Conservation (phyloP, 2,329 filamentous ascomycete species). For the Cryoendolithus antarcticus region DNA sequence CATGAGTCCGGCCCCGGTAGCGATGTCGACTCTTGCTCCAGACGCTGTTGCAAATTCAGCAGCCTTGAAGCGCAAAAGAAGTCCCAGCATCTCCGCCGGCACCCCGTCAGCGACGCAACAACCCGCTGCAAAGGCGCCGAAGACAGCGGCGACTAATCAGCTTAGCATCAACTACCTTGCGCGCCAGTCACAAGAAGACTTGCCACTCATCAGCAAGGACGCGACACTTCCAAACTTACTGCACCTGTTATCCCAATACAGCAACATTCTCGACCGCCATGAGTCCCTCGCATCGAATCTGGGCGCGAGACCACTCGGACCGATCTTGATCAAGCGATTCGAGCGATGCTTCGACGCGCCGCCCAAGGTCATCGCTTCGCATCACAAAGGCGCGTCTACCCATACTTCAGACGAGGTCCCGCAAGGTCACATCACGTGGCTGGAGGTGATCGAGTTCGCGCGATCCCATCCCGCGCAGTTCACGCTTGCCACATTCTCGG, state of each 20-base stretch:
- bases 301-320: slow-evolving; percentile 69
- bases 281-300: slow-evolving; percentile 79
- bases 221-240: slow-evolving; percentile 66
- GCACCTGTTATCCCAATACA: slow-evolving; percentile 63
- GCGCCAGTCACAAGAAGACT: slow-evolving; percentile 47
- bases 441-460: slow-evolving; percentile 76
- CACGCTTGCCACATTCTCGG: slow-evolving; percentile 53
- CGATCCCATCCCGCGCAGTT: slow-evolving; percentile 71
- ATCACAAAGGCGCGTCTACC: slow-evolving; percentile 28
- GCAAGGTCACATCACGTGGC: slow-evolving; percentile 50
- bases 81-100: slow-evolving; percentile 18
- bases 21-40: slow-evolving; percentile 4
- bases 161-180: slow-evolving; percentile 58
- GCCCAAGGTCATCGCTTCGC: slow-evolving; percentile 53
- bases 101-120: slow-evolving; percentile 17
- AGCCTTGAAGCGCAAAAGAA: slow-evolving; percentile 36
- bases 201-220: slow-evolving; percentile 49
- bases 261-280: slow-evolving; percentile 71
- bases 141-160: slow-evolving; percentile 40
- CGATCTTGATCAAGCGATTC: slow-evolving; percentile 73
- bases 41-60: slow-evolving; percentile 9
- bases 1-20: slow-evolving; percentile 1
- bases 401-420: slow-evolving; percentile 30
- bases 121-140: slow-evolving; percentile 38
- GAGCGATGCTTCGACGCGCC: slow-evolving; percentile 76